These are phyloP conservation scores for Durio zibethinus DNA, from an alignment of 345 rosid genomes.

Conservation along the genomic window DNA sequence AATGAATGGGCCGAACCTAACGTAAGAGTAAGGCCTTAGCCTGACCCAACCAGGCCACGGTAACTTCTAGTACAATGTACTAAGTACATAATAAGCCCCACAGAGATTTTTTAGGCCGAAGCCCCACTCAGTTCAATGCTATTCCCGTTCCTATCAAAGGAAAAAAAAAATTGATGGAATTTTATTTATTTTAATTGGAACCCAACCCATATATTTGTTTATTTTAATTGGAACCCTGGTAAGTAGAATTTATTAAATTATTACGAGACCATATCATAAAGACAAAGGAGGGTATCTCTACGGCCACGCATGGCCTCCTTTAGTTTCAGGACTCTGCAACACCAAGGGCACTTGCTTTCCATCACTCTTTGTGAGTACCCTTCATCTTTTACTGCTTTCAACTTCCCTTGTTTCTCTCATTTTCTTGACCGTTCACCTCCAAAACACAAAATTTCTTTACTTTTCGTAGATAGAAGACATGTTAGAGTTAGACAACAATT, in stretches of 20 bases:
- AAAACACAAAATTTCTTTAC: conserved; percentile 18
- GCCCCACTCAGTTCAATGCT: too few relatives aligned
- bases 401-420: conserved; percentile 22
- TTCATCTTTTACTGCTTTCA: conserved; percentile 15
- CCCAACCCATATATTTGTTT: not conserved
- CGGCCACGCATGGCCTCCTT: conserved; percentile 62
- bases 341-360: conserved; percentile 24
- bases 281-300: conserved; percentile 18
- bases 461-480: conserved; percentile 12
- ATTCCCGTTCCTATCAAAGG: too few relatives aligned
- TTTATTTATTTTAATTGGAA: not conserved
- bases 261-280: conserved; percentile 15
- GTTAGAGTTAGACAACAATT: not conserved
- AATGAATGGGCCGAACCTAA: too few relatives aligned
- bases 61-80: too few relatives aligned
- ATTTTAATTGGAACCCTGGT: not conserved
- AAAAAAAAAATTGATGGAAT: too few relatives aligned
- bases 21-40: too few relatives aligned
- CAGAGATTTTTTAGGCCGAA: too few relatives aligned
- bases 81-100: too few relatives aligned
- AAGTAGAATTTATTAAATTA: not conserved
- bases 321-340: conserved; percentile 28
- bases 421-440: conserved; percentile 21
- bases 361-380: conserved; percentile 30
- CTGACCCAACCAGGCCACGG: too few relatives aligned